Base-by-base conservation (phyloP, 208 protist genomes). In the Angomonas ambiguus region DNA sequence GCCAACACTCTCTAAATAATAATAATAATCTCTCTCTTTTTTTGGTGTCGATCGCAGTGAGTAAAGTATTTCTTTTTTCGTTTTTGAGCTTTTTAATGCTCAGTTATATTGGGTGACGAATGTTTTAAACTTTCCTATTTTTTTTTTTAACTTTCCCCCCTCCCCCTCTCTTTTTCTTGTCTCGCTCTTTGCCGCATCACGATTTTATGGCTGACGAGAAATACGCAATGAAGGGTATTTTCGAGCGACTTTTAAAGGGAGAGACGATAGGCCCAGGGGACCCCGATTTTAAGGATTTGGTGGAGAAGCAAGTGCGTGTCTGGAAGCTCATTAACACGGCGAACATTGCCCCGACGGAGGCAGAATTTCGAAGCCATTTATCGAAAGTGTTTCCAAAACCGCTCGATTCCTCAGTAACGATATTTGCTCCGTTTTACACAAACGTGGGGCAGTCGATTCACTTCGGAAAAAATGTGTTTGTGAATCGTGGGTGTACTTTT, bases 401-500 rank as follows among this genome's bases (percentile, higher is more conserved):
- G 2, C 16, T 51, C 2, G 34, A 35, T 2, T 6, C 22, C 2
- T 31, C 8, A 4, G 4, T 30, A 38, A 20, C 6, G 10, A 22
- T 63, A 13, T 65, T 55, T 51, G 3, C 33, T 31, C 60, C 59
- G 33, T 70, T 72, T 32, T 67, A 32, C 38, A 65, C 55, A 24
- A 71, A 67, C 27, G 3, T 38, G 34, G 34, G 35, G 1, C 25
- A 27, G 38, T 34, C 95, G 74, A 89, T 91, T 25, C 55, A 61
- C 8, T 3, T 91, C n/a, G 85, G 85, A 6, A 67, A 82, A n/a
- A 60, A 67, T 51, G 72, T 92, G 25, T 83, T 82, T 66, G 38
- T 81, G 6, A 92, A 94, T 51, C 91, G 80, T 64, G 62, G 80
- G 38, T 92, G 76, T 67, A 69, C 76, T 1, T 66, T 94, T 24